Evolutionary conservation across 495 filamentous ascomycete species (phyloP).

Genomic region (Daldinia caldariorum): DNA sequence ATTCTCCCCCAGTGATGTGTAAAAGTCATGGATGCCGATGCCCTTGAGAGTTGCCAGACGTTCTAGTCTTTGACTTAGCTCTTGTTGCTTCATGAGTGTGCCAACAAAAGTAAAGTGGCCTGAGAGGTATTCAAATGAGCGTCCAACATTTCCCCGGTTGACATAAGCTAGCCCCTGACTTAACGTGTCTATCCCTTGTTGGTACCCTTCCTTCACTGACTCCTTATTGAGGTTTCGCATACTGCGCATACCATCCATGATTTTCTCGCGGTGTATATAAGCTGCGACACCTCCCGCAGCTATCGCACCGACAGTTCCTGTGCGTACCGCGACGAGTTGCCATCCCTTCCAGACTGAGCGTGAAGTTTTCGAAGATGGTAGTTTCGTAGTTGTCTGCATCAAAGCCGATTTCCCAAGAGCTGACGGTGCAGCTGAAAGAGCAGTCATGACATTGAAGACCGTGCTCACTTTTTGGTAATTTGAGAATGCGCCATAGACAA

Average conservation of each 20-base stretch:
- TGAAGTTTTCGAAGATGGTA: constrained; percentile 28
- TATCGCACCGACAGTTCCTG: constrained; percentile 85
- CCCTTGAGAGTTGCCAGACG: constrained; percentile 53
- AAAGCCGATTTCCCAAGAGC: constrained; percentile 61
- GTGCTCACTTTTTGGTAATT: constrained; percentile 82
- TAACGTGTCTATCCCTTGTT: constrained; percentile 55
- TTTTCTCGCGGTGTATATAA: constrained; percentile 78
- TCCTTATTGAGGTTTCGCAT: constrained; percentile 53
- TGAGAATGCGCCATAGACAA: constrained; percentile 89
- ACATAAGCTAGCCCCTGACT: constrained; percentile 61
- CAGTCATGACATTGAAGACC: constrained; percentile 78
- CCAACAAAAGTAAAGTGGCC: constrained; percentile 62
- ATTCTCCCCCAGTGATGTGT: constrained; percentile 59
- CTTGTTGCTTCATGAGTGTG: constrained; percentile 55
- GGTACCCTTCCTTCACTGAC: constrained; percentile 55
- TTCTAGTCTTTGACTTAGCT: constrained; percentile 53
- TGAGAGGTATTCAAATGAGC: constrained; percentile 58
- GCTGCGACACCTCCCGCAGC: constrained; percentile 88
- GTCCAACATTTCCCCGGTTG: constrained; percentile 59
- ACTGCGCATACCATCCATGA: constrained; percentile 66
- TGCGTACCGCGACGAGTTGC: constrained; percentile 86
- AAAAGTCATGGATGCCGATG: constrained; percentile 52
- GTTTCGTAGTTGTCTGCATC: constrained; percentile 38
- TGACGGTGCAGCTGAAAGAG: constrained; percentile 57
- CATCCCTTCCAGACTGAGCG: constrained; percentile 66